Conservation (phyloP, 1,284 basidiomycete species). For the Puccinia hordei region DNA sequence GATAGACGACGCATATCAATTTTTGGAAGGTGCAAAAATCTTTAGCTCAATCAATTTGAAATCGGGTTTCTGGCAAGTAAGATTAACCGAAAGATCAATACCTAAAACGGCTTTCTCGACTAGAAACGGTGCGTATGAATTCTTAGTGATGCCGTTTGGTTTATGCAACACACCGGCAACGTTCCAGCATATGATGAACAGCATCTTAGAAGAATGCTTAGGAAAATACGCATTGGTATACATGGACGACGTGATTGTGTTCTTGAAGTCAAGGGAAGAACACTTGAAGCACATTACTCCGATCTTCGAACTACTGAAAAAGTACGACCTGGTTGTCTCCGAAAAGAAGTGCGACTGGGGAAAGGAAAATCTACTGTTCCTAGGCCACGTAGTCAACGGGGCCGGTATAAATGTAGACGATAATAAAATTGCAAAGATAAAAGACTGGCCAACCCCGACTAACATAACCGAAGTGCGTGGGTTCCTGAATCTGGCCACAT, state of each 20-base stretch:
- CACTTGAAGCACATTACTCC: neutral
- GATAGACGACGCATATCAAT: neutral
- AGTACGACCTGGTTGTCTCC: neutral
- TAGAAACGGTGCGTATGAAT: neutral
- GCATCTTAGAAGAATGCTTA: conserved; percentile 55
- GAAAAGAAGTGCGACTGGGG: conserved; percentile 12
- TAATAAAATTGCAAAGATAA: too few species aligned
- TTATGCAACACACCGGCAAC: conserved; percentile 49
- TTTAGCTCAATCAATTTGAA: neutral
- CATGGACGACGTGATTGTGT: conserved; percentile 15
- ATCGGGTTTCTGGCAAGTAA: neutral
- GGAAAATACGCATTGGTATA: conserved; percentile 9
- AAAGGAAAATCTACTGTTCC: neutral
- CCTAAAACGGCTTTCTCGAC: neutral
- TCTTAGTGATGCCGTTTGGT: conserved; percentile 36
- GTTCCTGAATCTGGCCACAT: too few species aligned
- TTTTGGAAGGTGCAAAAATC: neutral
- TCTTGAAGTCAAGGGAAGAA: neutral
- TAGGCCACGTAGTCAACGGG: neutral
- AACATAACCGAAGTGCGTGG: too few species aligned
- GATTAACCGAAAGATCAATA: neutral
- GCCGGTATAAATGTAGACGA: too few species aligned
- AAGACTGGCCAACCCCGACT: too few species aligned
- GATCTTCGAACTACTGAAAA: neutral
- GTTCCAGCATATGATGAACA: conserved; percentile 55